Conservation (phyloP, 2,329 filamentous ascomycete species). For the Fusarium sterilihyphosum region DNA sequence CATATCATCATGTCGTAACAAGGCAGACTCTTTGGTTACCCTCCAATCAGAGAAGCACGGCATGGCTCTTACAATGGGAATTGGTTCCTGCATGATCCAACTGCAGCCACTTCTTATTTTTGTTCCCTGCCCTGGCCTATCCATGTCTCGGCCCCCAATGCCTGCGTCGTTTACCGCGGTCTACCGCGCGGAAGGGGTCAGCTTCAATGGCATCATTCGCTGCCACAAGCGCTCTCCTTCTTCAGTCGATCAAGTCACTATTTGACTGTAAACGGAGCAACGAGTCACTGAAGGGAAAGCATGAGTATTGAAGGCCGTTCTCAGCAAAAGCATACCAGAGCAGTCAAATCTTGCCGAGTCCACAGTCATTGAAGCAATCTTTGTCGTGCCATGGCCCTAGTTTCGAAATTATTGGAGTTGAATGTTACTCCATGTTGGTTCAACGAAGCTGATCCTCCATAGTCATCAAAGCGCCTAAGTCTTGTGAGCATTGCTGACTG, state of each 20-base stretch:
- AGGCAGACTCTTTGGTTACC: background rate
- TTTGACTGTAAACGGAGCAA: background rate
- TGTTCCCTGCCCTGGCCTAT: background rate
- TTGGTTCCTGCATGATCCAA: background rate
- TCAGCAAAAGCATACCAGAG: no score
- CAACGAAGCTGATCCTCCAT: background rate
- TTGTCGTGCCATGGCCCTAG: background rate
- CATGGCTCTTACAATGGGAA: background rate
- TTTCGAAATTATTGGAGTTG: background rate
- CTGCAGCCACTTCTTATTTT: background rate
- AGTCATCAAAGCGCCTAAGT: background rate
- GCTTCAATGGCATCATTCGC: no score
- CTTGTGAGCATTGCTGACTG: background rate
- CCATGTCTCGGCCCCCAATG: background rate
- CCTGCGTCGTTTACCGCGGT: background rate
- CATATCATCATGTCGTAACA: background rate
- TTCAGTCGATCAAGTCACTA: background rate
- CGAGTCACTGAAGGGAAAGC: background rate
- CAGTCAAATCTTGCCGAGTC: background rate
- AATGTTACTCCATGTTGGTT: background rate
- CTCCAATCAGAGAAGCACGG: background rate
- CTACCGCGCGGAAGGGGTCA: background rate
- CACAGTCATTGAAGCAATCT: background rate
- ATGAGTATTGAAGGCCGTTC: no score
- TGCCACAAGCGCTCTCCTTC: background rate